These are phyloP conservation scores for Eucalyptus sp. DNA, from an alignment of 345 rosid genomes.

Conservation along the genomic window DNA sequence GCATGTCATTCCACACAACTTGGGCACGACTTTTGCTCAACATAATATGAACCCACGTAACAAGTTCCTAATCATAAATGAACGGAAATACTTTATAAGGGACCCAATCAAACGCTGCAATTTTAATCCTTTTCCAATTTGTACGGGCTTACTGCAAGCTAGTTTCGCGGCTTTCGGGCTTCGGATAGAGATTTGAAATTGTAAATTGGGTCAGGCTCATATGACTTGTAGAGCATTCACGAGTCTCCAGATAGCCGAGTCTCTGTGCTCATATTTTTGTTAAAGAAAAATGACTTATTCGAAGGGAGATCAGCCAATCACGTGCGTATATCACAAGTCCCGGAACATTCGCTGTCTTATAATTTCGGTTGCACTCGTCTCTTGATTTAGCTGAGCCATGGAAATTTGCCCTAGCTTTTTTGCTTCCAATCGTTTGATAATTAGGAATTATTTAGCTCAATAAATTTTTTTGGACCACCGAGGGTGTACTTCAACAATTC, in stretches of 20 bases:
- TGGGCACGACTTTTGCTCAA: background rate
- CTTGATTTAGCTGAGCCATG: background rate
- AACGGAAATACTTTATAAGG: background rate
- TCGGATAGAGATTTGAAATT: no score
- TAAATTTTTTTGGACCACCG: background rate
- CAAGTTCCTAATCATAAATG: background rate
- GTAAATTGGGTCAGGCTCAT: rapidly evolving
- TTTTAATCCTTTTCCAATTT: background rate
- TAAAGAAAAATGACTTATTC: no score
- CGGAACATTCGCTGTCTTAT: no score
- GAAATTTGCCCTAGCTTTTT: background rate
- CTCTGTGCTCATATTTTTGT: rapidly evolving
- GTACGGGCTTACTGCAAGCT: background rate
- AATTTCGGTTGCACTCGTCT: rapidly evolving
- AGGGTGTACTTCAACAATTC: background rate
- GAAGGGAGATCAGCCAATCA: background rate
- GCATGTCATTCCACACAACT: background rate
- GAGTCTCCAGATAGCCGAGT: rapidly evolving
- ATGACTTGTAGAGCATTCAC: no score
- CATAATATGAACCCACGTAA: background rate
- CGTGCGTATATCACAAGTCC: background rate
- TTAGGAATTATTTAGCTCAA: background rate
- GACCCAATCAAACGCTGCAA: background rate
- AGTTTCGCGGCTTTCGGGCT: no score
- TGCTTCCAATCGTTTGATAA: background rate